Percentiles rank a stretch among this genome's conserved stretches.
These are phyloP conservation scores for Alternaria arbusti DNA, from an alignment of 2,329 filamentous ascomycete species.

Conservation along the genomic window DNA sequence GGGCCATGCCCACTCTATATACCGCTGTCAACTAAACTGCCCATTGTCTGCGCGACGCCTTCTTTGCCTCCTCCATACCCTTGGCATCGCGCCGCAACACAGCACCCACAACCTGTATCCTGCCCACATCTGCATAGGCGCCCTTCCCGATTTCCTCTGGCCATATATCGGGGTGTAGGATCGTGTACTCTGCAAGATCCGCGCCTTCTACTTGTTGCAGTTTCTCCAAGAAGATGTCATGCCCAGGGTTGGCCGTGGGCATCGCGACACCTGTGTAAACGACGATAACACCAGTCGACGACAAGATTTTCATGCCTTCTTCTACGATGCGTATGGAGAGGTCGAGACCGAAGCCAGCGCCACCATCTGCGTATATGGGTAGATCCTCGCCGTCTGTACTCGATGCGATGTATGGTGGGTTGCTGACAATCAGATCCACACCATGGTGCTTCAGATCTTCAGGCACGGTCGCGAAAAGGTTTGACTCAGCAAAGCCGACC, in stretches of 20 bases:
- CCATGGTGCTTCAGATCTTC: conserved; percentile 6
- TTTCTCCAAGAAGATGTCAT: conserved; percentile 26
- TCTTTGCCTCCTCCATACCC: neutral
- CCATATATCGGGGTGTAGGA: conserved; percentile 35
- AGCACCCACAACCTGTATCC: conserved; percentile 33
- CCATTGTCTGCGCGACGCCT: neutral
- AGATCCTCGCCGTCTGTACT: conserved; percentile 26
- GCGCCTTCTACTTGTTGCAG: conserved; percentile 18
- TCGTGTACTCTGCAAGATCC: conserved; percentile 24
- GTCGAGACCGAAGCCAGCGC: conserved; percentile 28
- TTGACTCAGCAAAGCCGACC: conserved; percentile 25
- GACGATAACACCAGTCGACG: conserved; percentile 21
- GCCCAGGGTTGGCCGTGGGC: conserved; percentile 18
- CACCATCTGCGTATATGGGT: conserved; percentile 34
- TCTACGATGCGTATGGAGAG: conserved; percentile 29
- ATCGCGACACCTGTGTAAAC: conserved; percentile 33
- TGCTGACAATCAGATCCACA: conserved; percentile 32
- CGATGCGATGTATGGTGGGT: conserved; percentile 34
- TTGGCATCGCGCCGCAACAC: conserved; percentile 15
- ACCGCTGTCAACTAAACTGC: neutral
- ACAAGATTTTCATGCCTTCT: conserved; percentile 26
- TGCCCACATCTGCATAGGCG: conserved; percentile 30
- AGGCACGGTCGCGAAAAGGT: conserved; percentile 25
- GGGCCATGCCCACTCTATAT: neutral
- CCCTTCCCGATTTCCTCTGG: conserved; percentile 31